Evolutionary conservation across 148 eudicot species (phyloP).

Genomic region (Chenopodium quinoa): DNA sequence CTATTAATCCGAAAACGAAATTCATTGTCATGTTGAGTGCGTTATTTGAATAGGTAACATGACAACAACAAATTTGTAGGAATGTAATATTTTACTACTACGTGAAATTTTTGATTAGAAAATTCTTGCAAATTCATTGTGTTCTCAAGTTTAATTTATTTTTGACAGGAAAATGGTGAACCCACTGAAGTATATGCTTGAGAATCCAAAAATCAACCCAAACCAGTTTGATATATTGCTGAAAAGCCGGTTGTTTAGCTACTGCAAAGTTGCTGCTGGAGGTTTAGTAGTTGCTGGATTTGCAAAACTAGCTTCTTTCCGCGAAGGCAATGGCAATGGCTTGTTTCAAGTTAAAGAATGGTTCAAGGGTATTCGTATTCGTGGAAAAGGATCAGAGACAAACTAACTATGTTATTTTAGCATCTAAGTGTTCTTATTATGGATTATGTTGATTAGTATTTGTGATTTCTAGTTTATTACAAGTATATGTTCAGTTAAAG

Average conservation of each 20-base stretch:
- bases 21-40: too few species aligned
- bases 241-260: slow-evolving; percentile 11
- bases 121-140: too few species aligned
- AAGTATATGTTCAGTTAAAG: background rate
- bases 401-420: background rate
- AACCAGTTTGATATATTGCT: background rate
- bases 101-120: too few species aligned
- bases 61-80: too few species aligned
- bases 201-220: slow-evolving; percentile 1
- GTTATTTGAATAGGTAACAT: too few species aligned
- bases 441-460: background rate
- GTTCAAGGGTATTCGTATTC: slow-evolving; percentile 5
- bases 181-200: slow-evolving; percentile 10
- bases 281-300: background rate
- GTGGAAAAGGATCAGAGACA: background rate
- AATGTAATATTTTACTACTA: too few species aligned
- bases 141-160: too few species aligned
- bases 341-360: slow-evolving; percentile 2
- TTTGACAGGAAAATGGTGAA: slow-evolving; percentile 4
- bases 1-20: too few species aligned
- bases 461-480: background rate
- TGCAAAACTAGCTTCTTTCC: background rate
- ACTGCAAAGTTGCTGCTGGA: slow-evolving; percentile 18
- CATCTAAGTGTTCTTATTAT: background rate
- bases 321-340: background rate